phyloP scores from a whole-genome alignment of 2,329 filamentous ascomycete genomes.

The Mycogone perniciosa region DNA sequence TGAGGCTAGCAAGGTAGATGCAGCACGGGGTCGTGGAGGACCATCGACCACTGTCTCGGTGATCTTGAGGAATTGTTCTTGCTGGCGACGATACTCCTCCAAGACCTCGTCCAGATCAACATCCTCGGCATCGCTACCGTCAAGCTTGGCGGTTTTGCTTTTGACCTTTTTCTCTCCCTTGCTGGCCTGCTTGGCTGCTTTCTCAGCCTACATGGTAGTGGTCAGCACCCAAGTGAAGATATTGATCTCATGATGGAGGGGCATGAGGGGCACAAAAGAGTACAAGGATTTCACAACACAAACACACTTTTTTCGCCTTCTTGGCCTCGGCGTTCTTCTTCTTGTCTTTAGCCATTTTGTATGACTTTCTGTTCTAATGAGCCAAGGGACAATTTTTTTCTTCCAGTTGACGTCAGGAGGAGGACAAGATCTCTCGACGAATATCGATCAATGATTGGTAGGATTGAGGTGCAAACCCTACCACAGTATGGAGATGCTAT shows the following conservation, averaged over 20 bases:
- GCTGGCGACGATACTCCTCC: conserved; percentile 85
- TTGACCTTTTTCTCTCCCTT: conserved; percentile 86
- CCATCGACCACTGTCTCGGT: conserved; percentile 68
- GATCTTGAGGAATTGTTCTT: conserved; percentile 90
- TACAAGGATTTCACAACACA: conserved; percentile 1
- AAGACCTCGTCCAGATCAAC: conserved; percentile 90
- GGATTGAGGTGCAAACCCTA: conserved; percentile 6
- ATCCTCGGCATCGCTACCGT: conserved; percentile 85
- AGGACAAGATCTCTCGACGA: not conserved
- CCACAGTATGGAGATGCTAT: conserved; percentile 3
- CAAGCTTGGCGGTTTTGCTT: conserved; percentile 59
- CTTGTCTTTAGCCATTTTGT: conserved; percentile 46
- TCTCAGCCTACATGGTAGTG: conserved; percentile 42
- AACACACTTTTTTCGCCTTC: conserved; percentile 42
- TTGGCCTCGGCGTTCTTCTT: conserved; percentile 44
- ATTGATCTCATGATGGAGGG: conserved; percentile 10
- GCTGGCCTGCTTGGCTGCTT: conserved; percentile 74
- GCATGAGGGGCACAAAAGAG: not conserved
- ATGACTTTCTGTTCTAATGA: not conserved
- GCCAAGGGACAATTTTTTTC: not conserved
- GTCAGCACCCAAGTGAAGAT: conserved; percentile 18
- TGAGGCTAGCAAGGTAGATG: conserved; percentile 75
- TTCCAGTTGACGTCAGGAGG: conserved; percentile 3
- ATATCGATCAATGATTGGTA: conserved; percentile 1
- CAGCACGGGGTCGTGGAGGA: conserved; percentile 72